Conservation (phyloP, 805 yeast species). For the Myxozyma mucilagina region DNA sequence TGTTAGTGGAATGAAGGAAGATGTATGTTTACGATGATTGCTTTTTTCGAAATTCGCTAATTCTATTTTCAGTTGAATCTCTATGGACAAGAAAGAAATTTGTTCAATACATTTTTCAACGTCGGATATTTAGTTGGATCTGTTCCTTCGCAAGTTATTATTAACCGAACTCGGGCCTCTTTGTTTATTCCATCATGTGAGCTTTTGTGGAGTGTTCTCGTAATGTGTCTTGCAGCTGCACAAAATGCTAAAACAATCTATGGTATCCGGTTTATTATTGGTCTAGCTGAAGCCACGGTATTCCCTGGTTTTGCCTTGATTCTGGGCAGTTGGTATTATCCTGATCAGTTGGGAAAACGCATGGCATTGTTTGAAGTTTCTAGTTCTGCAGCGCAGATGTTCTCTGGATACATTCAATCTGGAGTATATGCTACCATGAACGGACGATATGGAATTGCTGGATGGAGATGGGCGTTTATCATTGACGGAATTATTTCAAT, state of each 20-base stretch:
- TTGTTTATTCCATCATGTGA: constrained; percentile 57
- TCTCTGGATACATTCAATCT: constrained; percentile 64
- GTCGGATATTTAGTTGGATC: constrained; percentile 63
- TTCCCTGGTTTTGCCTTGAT: constrained; percentile 52
- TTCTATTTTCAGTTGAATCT: constrained; percentile 47
- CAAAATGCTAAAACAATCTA: constrained; percentile 52
- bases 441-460: constrained; percentile 55
- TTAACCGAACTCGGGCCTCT: constrained; percentile 59
- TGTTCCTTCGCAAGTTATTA: constrained; percentile 59
- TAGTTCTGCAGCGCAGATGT: constrained; percentile 60
- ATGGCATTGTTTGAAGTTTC: constrained; percentile 62
- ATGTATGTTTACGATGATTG: constrained; percentile 18
- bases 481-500: constrained; percentile 61
- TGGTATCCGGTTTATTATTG: constrained; percentile 65
- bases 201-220: constrained; percentile 66
- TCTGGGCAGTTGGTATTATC: constrained; percentile 60
- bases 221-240: constrained; percentile 49
- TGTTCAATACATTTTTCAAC: constrained; percentile 58
- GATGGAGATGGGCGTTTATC: constrained; percentile 76
- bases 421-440: constrained; percentile 51
- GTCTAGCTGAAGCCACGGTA: constrained; percentile 65
- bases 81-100: constrained; percentile 60
- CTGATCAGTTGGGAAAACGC: constrained; percentile 59
- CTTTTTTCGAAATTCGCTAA: neutral
- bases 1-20: constrained; percentile 61